Evolutionary conservation across 495 filamentous ascomycete species (phyloP).

Genomic region (Annulohypoxylon nitens): DNA sequence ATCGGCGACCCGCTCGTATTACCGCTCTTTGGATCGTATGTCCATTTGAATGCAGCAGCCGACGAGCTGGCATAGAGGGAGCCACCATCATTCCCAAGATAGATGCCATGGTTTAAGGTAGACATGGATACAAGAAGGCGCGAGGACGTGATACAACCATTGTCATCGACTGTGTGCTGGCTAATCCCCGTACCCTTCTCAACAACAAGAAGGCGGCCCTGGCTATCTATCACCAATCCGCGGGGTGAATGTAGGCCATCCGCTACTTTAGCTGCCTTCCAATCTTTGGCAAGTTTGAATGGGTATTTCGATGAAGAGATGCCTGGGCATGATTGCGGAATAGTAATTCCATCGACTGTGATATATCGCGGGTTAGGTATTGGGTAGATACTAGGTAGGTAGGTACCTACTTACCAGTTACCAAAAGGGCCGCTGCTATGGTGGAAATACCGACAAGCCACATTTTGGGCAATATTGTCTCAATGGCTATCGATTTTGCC

Average conservation of each 20-base stretch:
- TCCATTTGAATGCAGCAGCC: slow-evolving; percentile 69
- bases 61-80: slow-evolving; percentile 74
- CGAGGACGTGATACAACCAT: slow-evolving; percentile 52
- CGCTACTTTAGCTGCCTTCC: slow-evolving; percentile 67
- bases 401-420: slow-evolving; percentile 14
- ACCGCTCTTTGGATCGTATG: slow-evolving; percentile 65
- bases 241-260: slow-evolving; percentile 67
- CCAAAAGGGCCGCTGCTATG: background rate
- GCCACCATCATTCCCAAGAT: slow-evolving; percentile 69
- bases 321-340: slow-evolving; percentile 48
- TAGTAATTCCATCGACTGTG: slow-evolving; percentile 10
- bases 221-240: slow-evolving; percentile 69
- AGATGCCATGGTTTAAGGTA: slow-evolving; percentile 71
- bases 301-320: slow-evolving; percentile 45
- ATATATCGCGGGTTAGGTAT: background rate
- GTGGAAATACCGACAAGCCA: background rate
- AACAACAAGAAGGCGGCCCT: slow-evolving; percentile 72
- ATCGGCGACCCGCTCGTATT: slow-evolving; percentile 57
- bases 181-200: slow-evolving; percentile 67
- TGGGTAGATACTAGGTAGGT: background rate
- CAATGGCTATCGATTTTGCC: background rate
- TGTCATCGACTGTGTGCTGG: slow-evolving; percentile 63
- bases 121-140: slow-evolving; percentile 19
- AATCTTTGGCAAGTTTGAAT: slow-evolving; percentile 69
- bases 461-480: slow-evolving; percentile 7